Evolutionary conservation across 345 rosid genomes (phyloP).

Genomic region (Brassica carinata): DNA sequence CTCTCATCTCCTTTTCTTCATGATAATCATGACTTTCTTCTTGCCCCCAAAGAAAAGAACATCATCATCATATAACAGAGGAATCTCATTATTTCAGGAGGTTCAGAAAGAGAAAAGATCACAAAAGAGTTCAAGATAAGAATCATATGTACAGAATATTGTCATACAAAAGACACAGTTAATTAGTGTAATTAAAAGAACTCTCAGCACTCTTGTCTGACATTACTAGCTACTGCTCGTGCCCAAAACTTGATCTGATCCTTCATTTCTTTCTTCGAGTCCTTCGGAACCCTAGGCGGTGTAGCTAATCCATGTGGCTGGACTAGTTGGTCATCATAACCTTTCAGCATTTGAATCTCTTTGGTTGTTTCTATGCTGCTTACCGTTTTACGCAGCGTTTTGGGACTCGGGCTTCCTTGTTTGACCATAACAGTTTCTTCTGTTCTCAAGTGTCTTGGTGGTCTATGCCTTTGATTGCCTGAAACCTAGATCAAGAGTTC

Average conservation of each 20-base stretch:
- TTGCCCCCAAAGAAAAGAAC: conserved; percentile 22
- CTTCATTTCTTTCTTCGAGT: conserved; percentile 56
- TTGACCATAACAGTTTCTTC: conserved; percentile 38
- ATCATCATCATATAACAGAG: conserved; percentile 36
- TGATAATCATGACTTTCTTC: conserved; percentile 29
- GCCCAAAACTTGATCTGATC: conserved; percentile 76
- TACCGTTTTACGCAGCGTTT: conserved; percentile 44
- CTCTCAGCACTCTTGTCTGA: conserved; percentile 51
- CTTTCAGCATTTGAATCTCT: conserved; percentile 54
- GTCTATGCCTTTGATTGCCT: conserved; percentile 29
- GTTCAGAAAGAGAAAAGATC: background rate
- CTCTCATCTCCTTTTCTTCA: conserved; percentile 23
- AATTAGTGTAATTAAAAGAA: conserved; percentile 14
- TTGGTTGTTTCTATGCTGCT: conserved; percentile 56
- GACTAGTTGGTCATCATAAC: conserved; percentile 43
- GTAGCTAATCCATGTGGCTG: conserved; percentile 44
- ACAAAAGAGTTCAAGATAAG: conserved; percentile 20
- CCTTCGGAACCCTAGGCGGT: conserved; percentile 45
- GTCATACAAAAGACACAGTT: conserved; percentile 19
- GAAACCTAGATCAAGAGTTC: conserved; percentile 19
- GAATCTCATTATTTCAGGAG: conserved; percentile 41
- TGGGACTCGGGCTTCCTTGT: conserved; percentile 32
- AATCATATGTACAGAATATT: conserved; percentile 29
- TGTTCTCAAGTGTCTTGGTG: conserved; percentile 47
- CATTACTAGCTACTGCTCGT: conserved; percentile 66